Evolutionary conservation across 768 basidiomycete genomes (phyloP), one percentile per base, ranked within the genome.

Genomic region (Paxillus rubicundulus): DNA sequence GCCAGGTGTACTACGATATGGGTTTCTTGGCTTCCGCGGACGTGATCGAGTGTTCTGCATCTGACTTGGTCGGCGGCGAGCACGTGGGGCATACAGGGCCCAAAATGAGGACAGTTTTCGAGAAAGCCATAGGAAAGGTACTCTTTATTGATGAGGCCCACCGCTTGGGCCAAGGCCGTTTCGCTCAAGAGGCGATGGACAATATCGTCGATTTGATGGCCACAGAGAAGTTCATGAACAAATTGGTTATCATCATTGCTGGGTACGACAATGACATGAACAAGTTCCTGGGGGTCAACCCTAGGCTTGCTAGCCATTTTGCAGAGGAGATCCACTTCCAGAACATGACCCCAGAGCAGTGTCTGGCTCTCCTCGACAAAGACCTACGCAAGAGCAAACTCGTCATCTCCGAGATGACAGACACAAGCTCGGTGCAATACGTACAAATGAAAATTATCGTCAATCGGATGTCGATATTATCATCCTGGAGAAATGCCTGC

Each of bases 121-220:
- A 86, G 41, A 83, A 81, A 58, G 86, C 84, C 1, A 72, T 86
- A 0, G 86, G 86, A 1, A 77, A 79, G 50, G 83, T 89, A 3
- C 75, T 87, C 6, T 88, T 89, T 69, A 75, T 88, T 42, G 87
- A 88, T 50, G 87, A 89, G 59, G 87, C 86, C 0, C 88, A 89
- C 59, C 74, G 85, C 12, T 70, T 89, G 21, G 68, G 74, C 9
- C 75, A 84, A 49, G 85, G 85, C 1, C 80, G 71, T 7, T 89
- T 86, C 55, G 84, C 85, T 1, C 77, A 86, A 59, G 87, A 89
- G 60, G 87, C 87, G 10, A 77, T 87, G 36, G 87, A 89, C 60
- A 86, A 89, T 57, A 62, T 89, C n/a, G 87, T 87, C 5, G 79
- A 79, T 5, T 60, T 82, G 13, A 71, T 88, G 54, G 88, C 87